Conservation (phyloP, 2,329 filamentous ascomycete genomes). For the Botrytis squamosa region DNA sequence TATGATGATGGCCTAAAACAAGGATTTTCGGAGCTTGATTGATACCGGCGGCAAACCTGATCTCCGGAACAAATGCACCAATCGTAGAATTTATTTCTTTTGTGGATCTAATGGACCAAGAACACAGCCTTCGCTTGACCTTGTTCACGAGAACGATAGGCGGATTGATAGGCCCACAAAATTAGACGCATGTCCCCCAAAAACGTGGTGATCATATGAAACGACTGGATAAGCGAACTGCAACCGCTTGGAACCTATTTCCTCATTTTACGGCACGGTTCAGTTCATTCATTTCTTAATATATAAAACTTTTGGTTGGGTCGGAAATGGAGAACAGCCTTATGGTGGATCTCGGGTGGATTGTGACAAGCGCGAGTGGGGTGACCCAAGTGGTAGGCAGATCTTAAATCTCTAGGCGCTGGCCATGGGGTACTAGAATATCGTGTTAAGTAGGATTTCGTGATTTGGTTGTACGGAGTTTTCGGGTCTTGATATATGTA, state of each 20-base stretch:
- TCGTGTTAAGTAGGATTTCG: not conserved
- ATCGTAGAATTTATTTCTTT: slow-evolving; percentile 6
- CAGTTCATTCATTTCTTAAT: not conserved
- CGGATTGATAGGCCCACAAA: slow-evolving; percentile 16
- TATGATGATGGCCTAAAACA: not conserved
- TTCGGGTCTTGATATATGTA: slow-evolving; percentile 15
- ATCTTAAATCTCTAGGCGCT: slow-evolving; percentile 13
- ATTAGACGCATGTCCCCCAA: slow-evolving; percentile 12
- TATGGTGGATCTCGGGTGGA: slow-evolving; percentile 15
- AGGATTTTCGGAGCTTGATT: not conserved
- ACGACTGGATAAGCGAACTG: slow-evolving; percentile 7
- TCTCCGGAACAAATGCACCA: not conserved
- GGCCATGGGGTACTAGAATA: slow-evolving; percentile 4
- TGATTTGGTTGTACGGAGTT: slow-evolving; percentile 1
- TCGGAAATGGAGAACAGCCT: slow-evolving; percentile 16
- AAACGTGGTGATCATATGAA: slow-evolving; percentile 8
- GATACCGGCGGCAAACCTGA: slow-evolving; percentile 10
- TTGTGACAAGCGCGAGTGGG: slow-evolving; percentile 14
- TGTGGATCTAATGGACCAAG: not conserved
- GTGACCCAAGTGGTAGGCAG: slow-evolving; percentile 2
- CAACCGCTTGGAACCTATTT: slow-evolving; percentile 3
- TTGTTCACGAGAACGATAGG: not conserved
- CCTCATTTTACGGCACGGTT: not conserved
- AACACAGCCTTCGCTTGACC: slow-evolving; percentile 13
- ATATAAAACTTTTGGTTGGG: not conserved